Percentiles rank a stretch among this genome's conserved stretches.
Evolutionary conservation across 805 yeast genomes (phyloP).

Genomic region (Yamadazyma endophytica): DNA sequence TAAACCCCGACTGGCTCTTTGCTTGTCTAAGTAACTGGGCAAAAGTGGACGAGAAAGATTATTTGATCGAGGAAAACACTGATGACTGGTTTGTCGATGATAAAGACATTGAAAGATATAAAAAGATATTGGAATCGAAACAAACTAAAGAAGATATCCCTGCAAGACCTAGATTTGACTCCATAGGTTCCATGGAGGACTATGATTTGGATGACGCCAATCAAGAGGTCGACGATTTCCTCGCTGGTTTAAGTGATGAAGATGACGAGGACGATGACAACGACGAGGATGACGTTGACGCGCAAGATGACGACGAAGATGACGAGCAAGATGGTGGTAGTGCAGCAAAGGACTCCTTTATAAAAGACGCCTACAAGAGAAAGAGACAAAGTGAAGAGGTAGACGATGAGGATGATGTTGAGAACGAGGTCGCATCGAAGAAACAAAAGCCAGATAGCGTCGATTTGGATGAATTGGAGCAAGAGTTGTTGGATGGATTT

Average conservation of each 20-base stretch:
- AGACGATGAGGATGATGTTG: slow-evolving; percentile 1
- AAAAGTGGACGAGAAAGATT: slow-evolving; percentile 59
- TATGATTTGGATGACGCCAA: slow-evolving; percentile 40
- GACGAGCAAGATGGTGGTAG: slow-evolving; percentile 17
- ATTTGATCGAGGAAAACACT: slow-evolving; percentile 47
- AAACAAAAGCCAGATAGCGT: slow-evolving; percentile 7
- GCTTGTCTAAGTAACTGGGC: slow-evolving; percentile 80
- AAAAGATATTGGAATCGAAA: slow-evolving; percentile 24
- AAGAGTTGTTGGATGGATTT: slow-evolving; percentile 49
- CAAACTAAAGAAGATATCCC: slow-evolving; percentile 3
- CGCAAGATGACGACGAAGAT: slow-evolving; percentile 14
- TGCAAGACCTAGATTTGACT: slow-evolving; percentile 29
- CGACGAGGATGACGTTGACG: slow-evolving; percentile 18
- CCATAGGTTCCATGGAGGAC: slow-evolving; percentile 27
- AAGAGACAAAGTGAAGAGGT: slow-evolving; percentile 5
- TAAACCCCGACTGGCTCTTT: slow-evolving; percentile 90
- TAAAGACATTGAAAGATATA: slow-evolving; percentile 43
- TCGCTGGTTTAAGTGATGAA: slow-evolving; percentile 41
- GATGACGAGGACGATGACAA: slow-evolving; percentile 30
- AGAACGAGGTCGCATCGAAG: slow-evolving; percentile 2
- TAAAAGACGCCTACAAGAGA: too few relatives aligned
- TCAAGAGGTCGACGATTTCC: slow-evolving; percentile 44
- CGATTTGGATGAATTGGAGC: slow-evolving; percentile 46
- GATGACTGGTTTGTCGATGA: slow-evolving; percentile 41
- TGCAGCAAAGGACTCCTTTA: slow-evolving; percentile 6